Conservation (phyloP, 164 flowering plant species). For the Magnolia changhungtana region DNA sequence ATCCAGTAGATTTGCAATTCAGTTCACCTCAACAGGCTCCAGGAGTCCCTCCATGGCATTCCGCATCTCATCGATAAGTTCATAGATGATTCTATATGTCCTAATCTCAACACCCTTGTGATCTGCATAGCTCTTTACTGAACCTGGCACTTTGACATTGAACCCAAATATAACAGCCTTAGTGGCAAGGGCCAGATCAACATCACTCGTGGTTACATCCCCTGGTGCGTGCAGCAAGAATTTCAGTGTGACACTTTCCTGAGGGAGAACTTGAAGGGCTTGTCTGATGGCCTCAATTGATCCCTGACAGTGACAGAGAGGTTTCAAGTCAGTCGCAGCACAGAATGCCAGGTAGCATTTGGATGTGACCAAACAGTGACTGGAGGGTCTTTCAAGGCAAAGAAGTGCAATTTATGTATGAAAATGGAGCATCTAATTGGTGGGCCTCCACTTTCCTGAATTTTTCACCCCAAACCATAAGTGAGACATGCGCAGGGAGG, state of each 20-base stretch:
- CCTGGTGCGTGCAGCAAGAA: constrained; percentile 87
- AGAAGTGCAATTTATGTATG: not conserved
- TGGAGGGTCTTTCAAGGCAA: not conserved
- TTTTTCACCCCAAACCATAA: not conserved
- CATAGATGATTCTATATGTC: constrained; percentile 80
- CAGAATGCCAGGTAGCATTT: not conserved
- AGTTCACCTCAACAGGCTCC: constrained; percentile 71
- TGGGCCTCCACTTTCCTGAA: not conserved
- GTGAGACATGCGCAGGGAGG: too few species aligned
- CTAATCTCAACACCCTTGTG: constrained; percentile 73
- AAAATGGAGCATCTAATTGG: not conserved
- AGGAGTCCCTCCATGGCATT: constrained; percentile 95
- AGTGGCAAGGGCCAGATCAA: constrained; percentile 88
- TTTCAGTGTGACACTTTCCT: constrained; percentile 75
- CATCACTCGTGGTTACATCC: constrained; percentile 76
- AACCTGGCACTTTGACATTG: constrained; percentile 75
- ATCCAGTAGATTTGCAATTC: not conserved
- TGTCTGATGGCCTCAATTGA: constrained; percentile 90
- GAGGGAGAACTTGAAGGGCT: constrained; percentile 89
- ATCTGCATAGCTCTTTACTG: constrained; percentile 75
- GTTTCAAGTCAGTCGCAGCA: constrained; percentile 7
- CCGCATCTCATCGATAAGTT: constrained; percentile 82
- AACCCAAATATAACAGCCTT: constrained; percentile 83
- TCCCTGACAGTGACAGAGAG: constrained; percentile 48
- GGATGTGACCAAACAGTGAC: not conserved